Percentiles rank a stretch among this genome's conserved stretches.
Conservation (phyloP, 306 rosid genomes). For the Delonix regia region DNA sequence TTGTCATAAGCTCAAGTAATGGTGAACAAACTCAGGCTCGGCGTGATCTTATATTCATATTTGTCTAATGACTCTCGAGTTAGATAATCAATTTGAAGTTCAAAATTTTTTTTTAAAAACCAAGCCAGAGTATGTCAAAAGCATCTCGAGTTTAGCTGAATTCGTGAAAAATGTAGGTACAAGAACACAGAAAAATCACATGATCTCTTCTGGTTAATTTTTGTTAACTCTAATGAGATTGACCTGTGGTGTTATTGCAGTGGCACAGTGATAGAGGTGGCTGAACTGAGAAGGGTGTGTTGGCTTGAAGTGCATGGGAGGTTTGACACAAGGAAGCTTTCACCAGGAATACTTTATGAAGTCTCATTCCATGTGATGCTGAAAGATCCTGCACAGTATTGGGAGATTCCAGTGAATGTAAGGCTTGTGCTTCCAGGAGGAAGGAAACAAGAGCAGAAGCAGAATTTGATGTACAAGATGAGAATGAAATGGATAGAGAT, state of each 20-base stretch:
- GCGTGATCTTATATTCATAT: too few species aligned
- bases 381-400: conserved; percentile 52
- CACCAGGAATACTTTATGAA: conserved; percentile 58
- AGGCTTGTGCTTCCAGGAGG: conserved; percentile 63
- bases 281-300: conserved; percentile 63
- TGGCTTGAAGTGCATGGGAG: conserved; percentile 78
- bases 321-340: conserved; percentile 57
- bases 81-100: too few species aligned
- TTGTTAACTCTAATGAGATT: not conserved
- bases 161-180: too few species aligned
- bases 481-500: conserved; percentile 60
- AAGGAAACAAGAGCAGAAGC: conserved; percentile 48
- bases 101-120: too few species aligned
- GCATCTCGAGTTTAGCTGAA: too few species aligned
- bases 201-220: too few species aligned
- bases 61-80: too few species aligned
- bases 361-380: conserved; percentile 59
- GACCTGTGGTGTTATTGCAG: conserved; percentile 40
- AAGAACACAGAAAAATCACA: too few species aligned
- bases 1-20: too few species aligned
- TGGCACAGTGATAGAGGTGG: conserved; percentile 50
- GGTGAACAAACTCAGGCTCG: too few species aligned
- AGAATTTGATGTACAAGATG: conserved; percentile 36
- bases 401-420: conserved; percentile 71
- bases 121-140: too few species aligned